Percentiles rank a stretch among this genome's conserved stretches.
Evolutionary conservation across 2,329 filamentous ascomycete species (phyloP).

Genomic region (Alternaria alternata): DNA sequence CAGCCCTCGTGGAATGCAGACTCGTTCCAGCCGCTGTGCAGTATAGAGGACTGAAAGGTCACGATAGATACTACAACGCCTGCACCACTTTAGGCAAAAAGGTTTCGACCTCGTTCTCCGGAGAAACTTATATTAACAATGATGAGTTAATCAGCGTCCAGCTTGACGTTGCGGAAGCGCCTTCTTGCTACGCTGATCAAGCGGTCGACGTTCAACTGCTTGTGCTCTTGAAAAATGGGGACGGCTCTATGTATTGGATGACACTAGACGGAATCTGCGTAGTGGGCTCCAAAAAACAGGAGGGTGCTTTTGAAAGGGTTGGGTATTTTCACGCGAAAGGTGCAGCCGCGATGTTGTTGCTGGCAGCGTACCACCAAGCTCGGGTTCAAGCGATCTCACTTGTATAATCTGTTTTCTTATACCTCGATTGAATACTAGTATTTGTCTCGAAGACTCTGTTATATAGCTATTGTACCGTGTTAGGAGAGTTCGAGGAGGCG

Average conservation of each 20-base stretch:
- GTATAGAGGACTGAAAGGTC: no score
- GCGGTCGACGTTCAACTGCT: not conserved
- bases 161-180: not conserved
- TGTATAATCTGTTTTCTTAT: not conserved
- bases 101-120: no score
- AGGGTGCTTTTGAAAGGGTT: not conserved
- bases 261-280: not conserved
- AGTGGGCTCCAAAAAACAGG: not conserved
- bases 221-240: not conserved
- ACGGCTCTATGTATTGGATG: no score
- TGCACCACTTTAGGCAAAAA: no score
- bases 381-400: not conserved
- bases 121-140: no score
- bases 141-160: not conserved
- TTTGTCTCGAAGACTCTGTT: no score
- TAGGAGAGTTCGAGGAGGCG: no score
- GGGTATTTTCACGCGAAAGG: rapidly evolving
- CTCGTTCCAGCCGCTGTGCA: not conserved
- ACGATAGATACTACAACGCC: no score
- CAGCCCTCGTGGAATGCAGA: not conserved
- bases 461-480: no score
- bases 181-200: not conserved
- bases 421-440: no score
- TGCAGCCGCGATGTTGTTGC: rapidly evolving
- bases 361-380: not conserved